Evolutionary conservation across 2,329 filamentous ascomycete genomes (phyloP), one percentile per base, ranked within the genome.

Genomic region (Pezicula radicicola): DNA sequence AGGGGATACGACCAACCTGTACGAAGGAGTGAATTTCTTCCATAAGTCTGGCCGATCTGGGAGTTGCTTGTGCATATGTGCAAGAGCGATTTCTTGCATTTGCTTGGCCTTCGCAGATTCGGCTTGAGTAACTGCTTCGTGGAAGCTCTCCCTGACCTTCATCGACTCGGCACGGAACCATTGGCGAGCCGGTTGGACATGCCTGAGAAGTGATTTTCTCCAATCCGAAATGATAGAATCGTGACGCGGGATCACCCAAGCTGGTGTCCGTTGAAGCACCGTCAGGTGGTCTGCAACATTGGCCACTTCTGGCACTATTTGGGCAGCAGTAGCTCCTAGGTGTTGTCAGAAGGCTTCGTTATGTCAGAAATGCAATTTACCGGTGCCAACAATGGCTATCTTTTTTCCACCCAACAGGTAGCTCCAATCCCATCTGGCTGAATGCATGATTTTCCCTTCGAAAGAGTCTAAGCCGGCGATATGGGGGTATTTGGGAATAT

Each of bases 301-400:
- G 2, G 75, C 74, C 30, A 83, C 70, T 48, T 83, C 79, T 1
- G 81, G 80, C 28, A 82, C 70, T 55, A 84, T 82, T 55, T 84
- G 81, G 2, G 74, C 75, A 2, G 79, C 79, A 0, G 80, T 83
- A 35, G 80, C 80, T n/a, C n/a, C n/a, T n/a, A n/a, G n/a, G n/a
- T n/a, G n/a, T n/a, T n/a, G n/a, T n/a, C n/a, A n/a, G n/a, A n/a
- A n/a, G n/a, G n/a, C n/a, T n/a, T n/a, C n/a, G n/a, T n/a, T n/a
- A n/a, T n/a, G n/a, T n/a, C n/a, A n/a, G n/a, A n/a, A n/a, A n/a
- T n/a, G n/a, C n/a, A n/a, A n/a, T n/a, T n/a, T n/a, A 6, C 79
- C 78, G 60, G 81, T 84, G 3, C 81, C 81, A 36, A 85, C 76
- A n/a, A 85, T 65, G 0, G 75, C 81, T 37, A 84, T 74, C 46